Conservation (phyloP, 1,139 yeast species). For the Scheffersomyces parashehatae region DNA sequence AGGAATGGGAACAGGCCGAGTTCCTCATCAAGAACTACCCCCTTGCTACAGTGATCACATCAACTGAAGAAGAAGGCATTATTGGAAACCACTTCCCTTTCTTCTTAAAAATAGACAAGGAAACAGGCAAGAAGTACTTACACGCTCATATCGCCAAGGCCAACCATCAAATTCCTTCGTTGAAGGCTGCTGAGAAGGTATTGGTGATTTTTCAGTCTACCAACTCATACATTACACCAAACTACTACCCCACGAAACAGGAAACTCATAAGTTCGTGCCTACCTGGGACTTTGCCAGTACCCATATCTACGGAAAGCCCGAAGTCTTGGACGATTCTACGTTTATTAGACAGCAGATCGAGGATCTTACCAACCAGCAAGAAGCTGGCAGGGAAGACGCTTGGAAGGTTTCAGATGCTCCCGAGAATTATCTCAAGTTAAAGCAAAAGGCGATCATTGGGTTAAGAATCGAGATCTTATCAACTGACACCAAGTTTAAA, state of each 20-base stretch:
- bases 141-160: constrained; percentile 59
- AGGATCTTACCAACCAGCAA: constrained; percentile 47
- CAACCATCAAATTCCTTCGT: constrained; percentile 54
- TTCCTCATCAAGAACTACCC: constrained; percentile 49
- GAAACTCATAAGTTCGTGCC: constrained; percentile 67
- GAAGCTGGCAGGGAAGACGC: constrained; percentile 40
- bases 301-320: constrained; percentile 59
- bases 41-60: constrained; percentile 53
- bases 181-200: constrained; percentile 41
- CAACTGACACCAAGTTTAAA: constrained; percentile 60
- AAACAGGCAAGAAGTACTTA: constrained; percentile 41
- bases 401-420: constrained; percentile 65
- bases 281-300: constrained; percentile 70
- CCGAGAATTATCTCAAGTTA: constrained; percentile 45
- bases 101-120: constrained; percentile 35
- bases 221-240: constrained; percentile 60
- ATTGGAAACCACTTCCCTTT: constrained; percentile 66
- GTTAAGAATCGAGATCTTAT: constrained; percentile 51
- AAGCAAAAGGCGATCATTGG: constrained; percentile 62
- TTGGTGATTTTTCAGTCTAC: constrained; percentile 57
- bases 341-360: constrained; percentile 50
- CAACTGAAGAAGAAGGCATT: constrained; percentile 33
- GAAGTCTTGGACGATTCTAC: constrained; percentile 46
- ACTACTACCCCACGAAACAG: constrained; percentile 59
- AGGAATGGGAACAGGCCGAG: constrained; percentile 41